Conservation (phyloP, 352 stramenopile species). For the Phytophthora foliorum region DNA sequence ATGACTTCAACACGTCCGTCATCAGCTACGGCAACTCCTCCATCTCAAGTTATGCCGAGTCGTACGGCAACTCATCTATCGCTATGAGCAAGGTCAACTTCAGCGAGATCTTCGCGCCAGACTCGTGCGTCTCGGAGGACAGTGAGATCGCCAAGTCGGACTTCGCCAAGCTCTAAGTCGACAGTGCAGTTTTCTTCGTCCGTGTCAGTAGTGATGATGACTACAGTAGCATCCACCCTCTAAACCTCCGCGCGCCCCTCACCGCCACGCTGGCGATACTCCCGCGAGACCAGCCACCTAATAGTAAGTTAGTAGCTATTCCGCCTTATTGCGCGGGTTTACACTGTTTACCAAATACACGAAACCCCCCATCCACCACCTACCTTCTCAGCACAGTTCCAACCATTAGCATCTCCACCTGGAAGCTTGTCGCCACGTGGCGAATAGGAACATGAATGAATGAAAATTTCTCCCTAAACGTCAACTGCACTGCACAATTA, state of each 20-base stretch:
- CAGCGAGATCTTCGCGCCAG: constrained; percentile 63
- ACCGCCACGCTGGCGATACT: constrained; percentile 24
- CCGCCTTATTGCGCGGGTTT: constrained; percentile 33
- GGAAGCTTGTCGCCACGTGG: constrained; percentile 12
- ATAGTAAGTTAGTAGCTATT: constrained; percentile 19
- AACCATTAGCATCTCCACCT: too few species aligned
- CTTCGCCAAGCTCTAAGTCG: constrained; percentile 64
- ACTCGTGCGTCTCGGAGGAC: constrained; percentile 51
- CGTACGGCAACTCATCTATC: constrained; percentile 60
- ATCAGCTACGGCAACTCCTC: constrained; percentile 42
- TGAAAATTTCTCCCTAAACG: not conserved
- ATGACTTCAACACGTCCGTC: constrained; percentile 31
- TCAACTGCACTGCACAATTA: constrained; percentile 8
- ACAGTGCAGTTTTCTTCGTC: constrained; percentile 21
- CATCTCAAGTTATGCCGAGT: constrained; percentile 49
- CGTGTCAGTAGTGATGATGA: constrained; percentile 28
- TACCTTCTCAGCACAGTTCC: too few species aligned
- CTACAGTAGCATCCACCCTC: constrained; percentile 14
- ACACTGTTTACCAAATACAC: constrained; percentile 12
- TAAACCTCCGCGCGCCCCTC: constrained; percentile 5
- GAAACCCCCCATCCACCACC: too few species aligned
- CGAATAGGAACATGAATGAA: not conserved
- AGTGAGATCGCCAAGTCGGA: constrained; percentile 52
- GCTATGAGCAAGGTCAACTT: constrained; percentile 75
- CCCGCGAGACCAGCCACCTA: constrained; percentile 32